phyloP scores from a whole-genome alignment of 2,329 filamentous ascomycete genomes.

The Pseudogymnoascus sp. region DNA sequence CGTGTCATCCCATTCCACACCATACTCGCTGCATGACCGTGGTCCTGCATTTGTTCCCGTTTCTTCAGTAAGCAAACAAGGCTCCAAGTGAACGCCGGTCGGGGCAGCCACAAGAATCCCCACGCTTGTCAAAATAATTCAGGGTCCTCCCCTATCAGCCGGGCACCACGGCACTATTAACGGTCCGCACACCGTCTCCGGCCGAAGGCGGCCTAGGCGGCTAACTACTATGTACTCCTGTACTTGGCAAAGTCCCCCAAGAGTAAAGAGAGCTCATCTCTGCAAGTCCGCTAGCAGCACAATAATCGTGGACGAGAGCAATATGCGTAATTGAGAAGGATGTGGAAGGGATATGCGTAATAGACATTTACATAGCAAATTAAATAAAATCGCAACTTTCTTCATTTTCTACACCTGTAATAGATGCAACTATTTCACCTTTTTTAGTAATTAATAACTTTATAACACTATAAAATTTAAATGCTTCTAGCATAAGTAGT shows the following conservation, averaged over 20 bases:
- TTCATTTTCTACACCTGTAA: too few species aligned
- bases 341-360: too few species aligned
- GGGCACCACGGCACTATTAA: background rate
- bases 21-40: background rate
- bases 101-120: background rate
- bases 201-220: conserved; percentile 8
- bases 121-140: background rate
- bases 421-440: too few species aligned
- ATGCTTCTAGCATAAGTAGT: too few species aligned
- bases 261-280: background rate
- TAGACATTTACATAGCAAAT: too few species aligned
- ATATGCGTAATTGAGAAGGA: too few species aligned
- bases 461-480: too few species aligned
- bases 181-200: background rate
- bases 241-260: background rate
- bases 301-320: too few species aligned
- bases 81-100: background rate
- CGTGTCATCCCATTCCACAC: conserved; percentile 4
- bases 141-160: background rate
- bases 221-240: background rate
- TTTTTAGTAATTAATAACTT: too few species aligned
- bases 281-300: background rate
- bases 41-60: background rate
- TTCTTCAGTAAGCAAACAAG: background rate
- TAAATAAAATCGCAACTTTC: too few species aligned